Percentiles rank a stretch among this genome's conserved stretches.
phyloP scores from a whole-genome alignment of 441 rosid genomes.

The Gossypium davidsonii region DNA sequence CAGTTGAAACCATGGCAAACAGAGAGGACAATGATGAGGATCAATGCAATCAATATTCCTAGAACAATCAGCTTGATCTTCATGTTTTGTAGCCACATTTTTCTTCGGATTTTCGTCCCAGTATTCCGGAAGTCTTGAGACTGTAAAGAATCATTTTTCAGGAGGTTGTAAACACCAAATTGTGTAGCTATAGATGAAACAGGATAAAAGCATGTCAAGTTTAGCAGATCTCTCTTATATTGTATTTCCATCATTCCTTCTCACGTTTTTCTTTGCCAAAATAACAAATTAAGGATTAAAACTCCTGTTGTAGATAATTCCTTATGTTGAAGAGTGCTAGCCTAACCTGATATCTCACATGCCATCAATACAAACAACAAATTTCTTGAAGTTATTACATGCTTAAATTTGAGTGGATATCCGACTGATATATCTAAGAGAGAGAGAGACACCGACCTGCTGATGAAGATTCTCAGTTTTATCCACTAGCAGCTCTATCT shows the following conservation, averaged over 20 bases:
- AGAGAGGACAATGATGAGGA: conserved; percentile 63
- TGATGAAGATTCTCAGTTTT: conserved; percentile 33
- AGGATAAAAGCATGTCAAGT: background rate
- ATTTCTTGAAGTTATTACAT: background rate
- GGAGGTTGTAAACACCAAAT: background rate
- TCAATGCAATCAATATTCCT: conserved; percentile 56
- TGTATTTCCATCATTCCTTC: background rate
- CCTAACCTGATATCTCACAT: background rate
- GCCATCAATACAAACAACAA: background rate
- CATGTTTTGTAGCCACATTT: conserved; percentile 84
- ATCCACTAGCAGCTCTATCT: conserved; percentile 34
- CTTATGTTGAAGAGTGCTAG: background rate
- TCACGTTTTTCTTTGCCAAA: background rate
- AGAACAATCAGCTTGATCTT: conserved; percentile 64
- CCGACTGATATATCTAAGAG: background rate
- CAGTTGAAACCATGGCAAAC: conserved; percentile 63
- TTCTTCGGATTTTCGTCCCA: conserved; percentile 54
- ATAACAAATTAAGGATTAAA: background rate
- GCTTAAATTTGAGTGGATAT: background rate
- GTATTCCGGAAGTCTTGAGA: conserved; percentile 58
- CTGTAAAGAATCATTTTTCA: conserved; percentile 23
- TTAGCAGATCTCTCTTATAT: background rate
- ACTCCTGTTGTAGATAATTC: background rate
- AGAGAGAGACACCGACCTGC: conserved; percentile 20
- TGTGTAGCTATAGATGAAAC: background rate